Conservation (phyloP, 1,139 yeast species). For the Ogataea hybrid region DNA sequence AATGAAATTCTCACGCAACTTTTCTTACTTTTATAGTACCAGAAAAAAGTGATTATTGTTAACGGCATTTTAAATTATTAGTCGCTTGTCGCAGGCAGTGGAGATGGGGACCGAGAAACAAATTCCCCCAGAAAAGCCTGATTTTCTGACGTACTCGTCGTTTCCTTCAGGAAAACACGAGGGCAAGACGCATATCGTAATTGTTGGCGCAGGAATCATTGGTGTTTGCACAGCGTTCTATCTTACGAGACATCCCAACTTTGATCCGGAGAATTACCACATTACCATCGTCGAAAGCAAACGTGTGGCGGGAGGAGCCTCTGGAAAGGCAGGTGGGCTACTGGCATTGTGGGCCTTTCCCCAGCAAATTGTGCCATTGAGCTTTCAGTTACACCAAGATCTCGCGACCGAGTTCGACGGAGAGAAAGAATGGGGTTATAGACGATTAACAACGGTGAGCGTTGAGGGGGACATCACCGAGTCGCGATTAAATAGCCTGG, state of each 20-base stretch:
- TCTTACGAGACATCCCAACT: conserved; percentile 77
- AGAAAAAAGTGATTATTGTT: neutral
- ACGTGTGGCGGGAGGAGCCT: conserved; percentile 95
- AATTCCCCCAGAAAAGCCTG: conserved; percentile 26
- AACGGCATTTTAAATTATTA: neutral
- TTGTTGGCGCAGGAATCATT: conserved; percentile 93
- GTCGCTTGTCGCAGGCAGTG: conserved; percentile 6
- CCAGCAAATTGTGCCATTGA: conserved; percentile 85
- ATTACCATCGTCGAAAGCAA: conserved; percentile 89
- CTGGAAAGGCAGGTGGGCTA: conserved; percentile 97
- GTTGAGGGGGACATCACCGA: conserved; percentile 71
- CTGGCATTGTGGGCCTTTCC: conserved; percentile 97
- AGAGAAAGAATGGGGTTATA: conserved; percentile 85
- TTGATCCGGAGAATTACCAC: conserved; percentile 67
- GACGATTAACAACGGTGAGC: conserved; percentile 82
- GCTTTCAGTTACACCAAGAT: conserved; percentile 83
- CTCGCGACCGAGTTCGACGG: conserved; percentile 79
- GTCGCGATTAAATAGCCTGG: conserved; percentile 3
- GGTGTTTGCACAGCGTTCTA: conserved; percentile 96
- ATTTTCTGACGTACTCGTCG: conserved; percentile 36
- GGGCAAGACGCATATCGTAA: conserved; percentile 66
- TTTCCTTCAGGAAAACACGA: conserved; percentile 56
- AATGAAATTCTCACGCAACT: conserved; percentile 17
- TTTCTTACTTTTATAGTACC: conserved; percentile 4
- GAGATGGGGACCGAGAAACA: conserved; percentile 19